These are phyloP conservation scores for Cardamine resedifolia DNA, from an alignment of 345 rosid species.

Conservation along the genomic window DNA sequence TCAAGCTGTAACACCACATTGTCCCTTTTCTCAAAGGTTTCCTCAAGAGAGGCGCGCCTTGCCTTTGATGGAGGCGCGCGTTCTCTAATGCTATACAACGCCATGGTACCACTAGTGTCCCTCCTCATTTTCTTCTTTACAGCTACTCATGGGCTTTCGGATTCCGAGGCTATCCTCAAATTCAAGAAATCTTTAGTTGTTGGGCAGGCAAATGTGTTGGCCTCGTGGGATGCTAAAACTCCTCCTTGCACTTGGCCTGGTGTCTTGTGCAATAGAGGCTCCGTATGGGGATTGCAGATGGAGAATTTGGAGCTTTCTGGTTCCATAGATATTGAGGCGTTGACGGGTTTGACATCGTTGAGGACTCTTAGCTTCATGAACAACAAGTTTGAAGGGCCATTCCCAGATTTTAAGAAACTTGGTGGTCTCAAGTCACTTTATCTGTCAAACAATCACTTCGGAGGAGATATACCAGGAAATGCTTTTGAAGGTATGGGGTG, in stretches of 20 bases:
- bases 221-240: conserved; percentile 43
- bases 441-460: conserved; percentile 61
- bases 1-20: conserved; percentile 29
- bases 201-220: conserved; percentile 35
- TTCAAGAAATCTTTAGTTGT: conserved; percentile 55
- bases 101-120: conserved; percentile 30
- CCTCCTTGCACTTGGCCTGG: conserved; percentile 75
- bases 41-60: conserved; percentile 55
- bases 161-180: conserved; percentile 54
- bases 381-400: conserved; percentile 55
- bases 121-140: conserved; percentile 27
- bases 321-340: conserved; percentile 44
- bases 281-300: conserved; percentile 63
- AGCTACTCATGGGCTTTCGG: conserved; percentile 40
- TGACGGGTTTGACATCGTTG: conserved; percentile 44
- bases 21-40: conserved; percentile 20
- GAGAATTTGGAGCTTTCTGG: conserved; percentile 71
- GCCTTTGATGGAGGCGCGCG: conserved; percentile 46
- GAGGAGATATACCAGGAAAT: conserved; percentile 57
- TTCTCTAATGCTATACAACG: conserved; percentile 29
- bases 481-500: conserved; percentile 60
- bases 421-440: conserved; percentile 50
- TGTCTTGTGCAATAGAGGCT: conserved; percentile 49
- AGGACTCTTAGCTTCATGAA: conserved; percentile 67
- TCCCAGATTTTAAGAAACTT: conserved; percentile 60